These are phyloP conservation scores for Pinus tabuliformis DNA, from an alignment of 75 land plant genomes.

Conservation along the genomic window DNA sequence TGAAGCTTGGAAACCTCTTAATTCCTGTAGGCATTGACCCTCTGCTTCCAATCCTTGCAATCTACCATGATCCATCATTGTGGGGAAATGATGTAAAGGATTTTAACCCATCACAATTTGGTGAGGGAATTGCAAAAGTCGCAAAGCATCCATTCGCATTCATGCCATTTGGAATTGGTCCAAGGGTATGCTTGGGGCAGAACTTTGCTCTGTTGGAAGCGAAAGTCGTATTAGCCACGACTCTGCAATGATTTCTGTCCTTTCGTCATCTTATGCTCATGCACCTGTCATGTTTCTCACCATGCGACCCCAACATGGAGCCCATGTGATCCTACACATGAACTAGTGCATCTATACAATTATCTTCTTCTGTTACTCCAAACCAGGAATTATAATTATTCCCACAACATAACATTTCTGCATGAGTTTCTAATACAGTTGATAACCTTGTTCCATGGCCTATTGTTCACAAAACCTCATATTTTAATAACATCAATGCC, in stretches of 20 bases:
- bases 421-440: no score
- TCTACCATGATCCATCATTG: constrained; percentile 32
- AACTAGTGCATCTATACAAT: no score
- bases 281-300: constrained; percentile 24
- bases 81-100: constrained; percentile 59
- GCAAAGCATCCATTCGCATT: constrained; percentile 18
- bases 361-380: no score
- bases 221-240: constrained; percentile 30
- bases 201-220: constrained; percentile 42
- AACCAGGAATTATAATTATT: no score
- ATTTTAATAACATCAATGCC: no score
- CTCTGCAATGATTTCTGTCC: constrained; percentile 28
- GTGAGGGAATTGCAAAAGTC: constrained; percentile 11
- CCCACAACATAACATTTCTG: no score
- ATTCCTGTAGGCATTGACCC: no score
- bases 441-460: no score
- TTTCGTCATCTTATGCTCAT: constrained; percentile 43
- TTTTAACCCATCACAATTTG: constrained; percentile 57
- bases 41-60: no score
- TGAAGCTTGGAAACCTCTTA: constrained; percentile 26
- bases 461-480: no score
- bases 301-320: constrained; percentile 31
- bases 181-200: constrained; percentile 45
- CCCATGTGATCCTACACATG: constrained; percentile 15
- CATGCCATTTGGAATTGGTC: constrained; percentile 46